Evolutionary conservation across 257 asterid genomes (phyloP).

Genomic region (Salvia rosmarinus): DNA sequence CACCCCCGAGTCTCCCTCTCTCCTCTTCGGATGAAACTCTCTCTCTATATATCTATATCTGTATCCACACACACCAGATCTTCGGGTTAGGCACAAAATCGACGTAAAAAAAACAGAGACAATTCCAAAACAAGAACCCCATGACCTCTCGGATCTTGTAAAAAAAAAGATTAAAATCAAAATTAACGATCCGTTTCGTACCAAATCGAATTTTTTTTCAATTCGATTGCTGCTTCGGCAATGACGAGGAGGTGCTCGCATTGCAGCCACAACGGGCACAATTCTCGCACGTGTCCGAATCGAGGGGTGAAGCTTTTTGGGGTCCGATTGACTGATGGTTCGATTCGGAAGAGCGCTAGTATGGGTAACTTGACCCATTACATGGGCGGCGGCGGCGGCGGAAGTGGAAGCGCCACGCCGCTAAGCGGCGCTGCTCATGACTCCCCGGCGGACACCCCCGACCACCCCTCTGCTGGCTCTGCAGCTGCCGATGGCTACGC

Average conservation of each 20-base stretch:
- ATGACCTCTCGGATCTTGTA: constrained; percentile 32
- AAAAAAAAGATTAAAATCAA: neutral
- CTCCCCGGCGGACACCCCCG: constrained; percentile 86
- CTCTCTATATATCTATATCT: constrained; percentile 30
- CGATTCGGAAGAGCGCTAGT: constrained; percentile 96
- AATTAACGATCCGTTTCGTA: constrained; percentile 31
- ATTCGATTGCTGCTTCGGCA: constrained; percentile 5
- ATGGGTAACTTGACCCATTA: constrained; percentile 98
- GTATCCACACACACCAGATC: constrained; percentile 35
- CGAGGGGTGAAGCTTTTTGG: constrained; percentile 99
- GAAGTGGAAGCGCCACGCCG: constrained; percentile 60
- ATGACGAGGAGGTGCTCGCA: constrained; percentile 99
- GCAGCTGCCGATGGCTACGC: constrained; percentile 83
- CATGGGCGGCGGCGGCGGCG: constrained; percentile 51
- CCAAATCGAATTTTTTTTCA: neutral
- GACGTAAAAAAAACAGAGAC: neutral
- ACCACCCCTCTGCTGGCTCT: constrained; percentile 70
- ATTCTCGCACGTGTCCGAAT: constrained; percentile 96
- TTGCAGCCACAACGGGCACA: constrained; percentile 99
- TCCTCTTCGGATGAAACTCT: neutral
- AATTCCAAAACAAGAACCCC: constrained; percentile 11
- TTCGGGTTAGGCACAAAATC: constrained; percentile 19
- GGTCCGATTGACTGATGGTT: constrained; percentile 97
- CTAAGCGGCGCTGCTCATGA: constrained; percentile 62
- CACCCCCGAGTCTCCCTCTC: constrained; percentile 32